Conservation (phyloP, 202 grass and related monocot genomes). For the Zizania palustris region DNA sequence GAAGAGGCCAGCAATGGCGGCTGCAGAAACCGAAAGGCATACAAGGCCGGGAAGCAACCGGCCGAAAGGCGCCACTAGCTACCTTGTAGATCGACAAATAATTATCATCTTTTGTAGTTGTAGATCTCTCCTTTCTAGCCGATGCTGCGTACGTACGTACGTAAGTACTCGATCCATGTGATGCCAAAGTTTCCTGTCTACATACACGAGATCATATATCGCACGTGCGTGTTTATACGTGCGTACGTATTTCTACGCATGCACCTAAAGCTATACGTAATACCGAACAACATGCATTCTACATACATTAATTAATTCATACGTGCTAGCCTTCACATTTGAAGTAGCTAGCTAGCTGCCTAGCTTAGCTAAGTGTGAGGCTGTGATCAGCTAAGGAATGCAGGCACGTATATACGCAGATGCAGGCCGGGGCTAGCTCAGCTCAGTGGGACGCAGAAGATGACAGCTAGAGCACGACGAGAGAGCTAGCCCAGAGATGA, state of each 20-base stretch:
- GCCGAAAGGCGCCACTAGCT: not conserved
- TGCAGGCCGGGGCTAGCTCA: too few species aligned
- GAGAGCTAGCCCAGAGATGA: not conserved
- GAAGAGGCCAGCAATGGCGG: not conserved
- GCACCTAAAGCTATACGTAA: too few species aligned
- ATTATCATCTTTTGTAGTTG: too few species aligned
- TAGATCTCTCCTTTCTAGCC: too few species aligned
- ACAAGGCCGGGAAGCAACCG: conserved; percentile 27
- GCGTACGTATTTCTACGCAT: too few species aligned
- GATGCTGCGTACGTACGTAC: too few species aligned
- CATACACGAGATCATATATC: too few species aligned
- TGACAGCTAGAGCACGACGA: not conserved
- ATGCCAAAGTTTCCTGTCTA: too few species aligned
- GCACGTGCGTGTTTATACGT: too few species aligned
- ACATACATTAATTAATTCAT: not conserved
- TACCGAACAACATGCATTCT: too few species aligned
- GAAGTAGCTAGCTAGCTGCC: not conserved
- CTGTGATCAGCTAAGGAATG: not conserved
- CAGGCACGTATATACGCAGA: not conserved
- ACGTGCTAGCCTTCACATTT: not conserved
- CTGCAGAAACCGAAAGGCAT: conserved; percentile 32
- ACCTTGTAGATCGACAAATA: not conserved
- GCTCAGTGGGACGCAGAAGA: not conserved
- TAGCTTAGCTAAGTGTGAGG: too few species aligned
- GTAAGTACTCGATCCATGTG: too few species aligned